phyloP scores from a whole-genome alignment of 1,139 yeast genomes.

The Saccharomyces pastorianus region DNA sequence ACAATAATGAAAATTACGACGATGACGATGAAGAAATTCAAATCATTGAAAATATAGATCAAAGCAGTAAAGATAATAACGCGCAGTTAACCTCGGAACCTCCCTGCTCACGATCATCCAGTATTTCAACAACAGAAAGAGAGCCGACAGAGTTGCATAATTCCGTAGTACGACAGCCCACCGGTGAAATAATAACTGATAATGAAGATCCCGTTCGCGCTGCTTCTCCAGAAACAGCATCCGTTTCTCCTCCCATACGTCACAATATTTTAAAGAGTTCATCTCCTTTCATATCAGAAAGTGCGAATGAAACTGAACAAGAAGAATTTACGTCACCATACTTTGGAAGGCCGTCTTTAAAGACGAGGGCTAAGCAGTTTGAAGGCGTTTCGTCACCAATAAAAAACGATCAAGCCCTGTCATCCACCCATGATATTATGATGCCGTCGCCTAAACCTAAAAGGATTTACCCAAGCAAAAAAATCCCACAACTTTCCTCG shows the following conservation, averaged over 20 bases:
- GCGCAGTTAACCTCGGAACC: slow-evolving; percentile 7
- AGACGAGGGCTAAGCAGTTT: slow-evolving; percentile 6
- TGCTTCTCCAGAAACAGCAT: background rate
- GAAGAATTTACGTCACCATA: slow-evolving; percentile 10
- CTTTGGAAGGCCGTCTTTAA: slow-evolving; percentile 12
- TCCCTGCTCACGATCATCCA: slow-evolving; percentile 2
- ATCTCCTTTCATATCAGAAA: background rate
- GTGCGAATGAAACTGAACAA: background rate
- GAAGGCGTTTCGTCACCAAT: background rate
- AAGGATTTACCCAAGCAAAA: background rate
- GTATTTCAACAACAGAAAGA: background rate
- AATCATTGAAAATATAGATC: slow-evolving; percentile 21
- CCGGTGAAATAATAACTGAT: background rate
- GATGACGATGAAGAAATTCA: slow-evolving; percentile 29
- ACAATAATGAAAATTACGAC: slow-evolving; percentile 19
- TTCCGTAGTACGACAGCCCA: background rate
- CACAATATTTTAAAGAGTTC: background rate
- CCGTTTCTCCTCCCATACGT: background rate
- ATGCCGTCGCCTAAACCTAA: background rate
- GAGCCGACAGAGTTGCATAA: background rate
- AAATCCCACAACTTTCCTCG: background rate
- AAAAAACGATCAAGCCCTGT: background rate
- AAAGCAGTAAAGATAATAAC: background rate
- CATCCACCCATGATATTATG: background rate
- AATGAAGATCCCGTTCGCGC: background rate